phyloP scores from a whole-genome alignment of 2,329 filamentous ascomycete species.

The Cordyceps cateniannulata region DNA sequence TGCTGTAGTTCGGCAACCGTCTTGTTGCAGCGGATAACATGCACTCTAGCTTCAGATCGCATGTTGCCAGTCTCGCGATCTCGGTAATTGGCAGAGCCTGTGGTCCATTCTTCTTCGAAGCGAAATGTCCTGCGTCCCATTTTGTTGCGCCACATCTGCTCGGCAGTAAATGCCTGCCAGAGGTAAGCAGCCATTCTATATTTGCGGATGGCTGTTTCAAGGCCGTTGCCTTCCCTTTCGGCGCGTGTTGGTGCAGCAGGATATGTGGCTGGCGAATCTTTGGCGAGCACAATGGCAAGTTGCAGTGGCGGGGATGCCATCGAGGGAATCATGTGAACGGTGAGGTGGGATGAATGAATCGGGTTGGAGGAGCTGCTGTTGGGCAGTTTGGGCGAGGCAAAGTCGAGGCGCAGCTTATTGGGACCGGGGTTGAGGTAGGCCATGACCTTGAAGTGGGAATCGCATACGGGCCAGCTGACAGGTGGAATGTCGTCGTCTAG shows the following conservation, averaged over 20 bases:
- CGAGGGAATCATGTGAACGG: slow-evolving; percentile 79
- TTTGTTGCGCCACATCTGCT: slow-evolving; percentile 89
- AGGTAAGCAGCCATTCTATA: slow-evolving; percentile 93
- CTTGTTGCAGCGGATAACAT: slow-evolving; percentile 75
- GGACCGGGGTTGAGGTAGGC: slow-evolving; percentile 87
- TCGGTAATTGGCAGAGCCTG: slow-evolving; percentile 68
- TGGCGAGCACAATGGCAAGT: slow-evolving; percentile 78
- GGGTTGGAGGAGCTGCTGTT: slow-evolving; percentile 60
- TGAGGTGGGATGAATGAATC: slow-evolving; percentile 72
- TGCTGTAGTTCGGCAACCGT: slow-evolving; percentile 79
- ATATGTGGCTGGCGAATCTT: slow-evolving; percentile 80
- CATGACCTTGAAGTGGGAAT: slow-evolving; percentile 86
- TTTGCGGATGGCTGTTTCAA: slow-evolving; percentile 78
- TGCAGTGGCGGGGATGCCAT: slow-evolving; percentile 77
- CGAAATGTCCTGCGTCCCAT: slow-evolving; percentile 81
- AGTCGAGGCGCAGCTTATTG: slow-evolving; percentile 84
- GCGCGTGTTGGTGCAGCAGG: slow-evolving; percentile 72
- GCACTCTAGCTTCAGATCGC: slow-evolving; percentile 86
- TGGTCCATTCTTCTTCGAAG: slow-evolving; percentile 92
- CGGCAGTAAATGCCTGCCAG: slow-evolving; percentile 94
- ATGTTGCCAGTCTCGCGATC: slow-evolving; percentile 66
- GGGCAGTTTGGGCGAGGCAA: slow-evolving; percentile 73
- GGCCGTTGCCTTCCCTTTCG: slow-evolving; percentile 72
- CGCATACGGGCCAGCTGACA: slow-evolving; percentile 78
- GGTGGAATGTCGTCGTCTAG: slow-evolving; percentile 81